phyloP scores from a whole-genome alignment of 768 basidiomycete genomes.

The Suillus decipiens region DNA sequence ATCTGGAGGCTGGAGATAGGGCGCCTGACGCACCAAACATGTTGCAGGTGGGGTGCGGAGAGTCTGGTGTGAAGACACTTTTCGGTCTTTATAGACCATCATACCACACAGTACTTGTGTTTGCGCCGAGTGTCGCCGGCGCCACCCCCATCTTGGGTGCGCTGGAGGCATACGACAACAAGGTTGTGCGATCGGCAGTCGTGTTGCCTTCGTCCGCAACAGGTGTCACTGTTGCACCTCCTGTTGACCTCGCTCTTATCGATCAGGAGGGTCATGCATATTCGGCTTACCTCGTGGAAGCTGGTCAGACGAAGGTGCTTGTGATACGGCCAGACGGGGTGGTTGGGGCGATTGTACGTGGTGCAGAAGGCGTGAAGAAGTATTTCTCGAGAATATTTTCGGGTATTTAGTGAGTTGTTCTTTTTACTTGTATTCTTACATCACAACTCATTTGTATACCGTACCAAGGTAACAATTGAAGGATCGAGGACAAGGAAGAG shows the following conservation, averaged over 20 bases:
- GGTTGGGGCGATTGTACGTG: conserved; percentile 32
- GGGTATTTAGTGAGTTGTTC: neutral
- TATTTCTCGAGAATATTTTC: neutral
- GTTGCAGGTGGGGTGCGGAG: conserved; percentile 11
- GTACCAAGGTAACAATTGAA: too few relatives aligned
- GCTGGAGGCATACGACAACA: neutral
- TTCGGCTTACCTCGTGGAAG: conserved; percentile 33
- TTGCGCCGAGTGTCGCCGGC: conserved; percentile 2
- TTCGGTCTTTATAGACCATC: conserved; percentile 31
- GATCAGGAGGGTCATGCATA: conserved; percentile 38
- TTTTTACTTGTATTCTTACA: neutral
- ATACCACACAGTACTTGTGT: conserved; percentile 15
- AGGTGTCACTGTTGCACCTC: neutral
- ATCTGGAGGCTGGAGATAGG: conserved; percentile 13
- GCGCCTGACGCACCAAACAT: conserved; percentile 21
- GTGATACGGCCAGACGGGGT: conserved; percentile 24
- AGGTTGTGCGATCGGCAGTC: conserved; percentile 7
- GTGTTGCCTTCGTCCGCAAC: conserved; percentile 3
- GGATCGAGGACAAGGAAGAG: too few relatives aligned
- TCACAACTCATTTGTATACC: neutral
- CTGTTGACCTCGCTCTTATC: conserved; percentile 33
- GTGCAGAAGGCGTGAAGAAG: conserved; percentile 19
- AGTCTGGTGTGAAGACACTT: conserved; percentile 18
- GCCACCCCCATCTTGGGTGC: conserved; percentile 8
- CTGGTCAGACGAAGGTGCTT: conserved; percentile 34